Evolutionary conservation across 768 basidiomycete species (phyloP), one percentile per base, ranked within the genome.

Genomic region (Lactarius akahatsu): DNA sequence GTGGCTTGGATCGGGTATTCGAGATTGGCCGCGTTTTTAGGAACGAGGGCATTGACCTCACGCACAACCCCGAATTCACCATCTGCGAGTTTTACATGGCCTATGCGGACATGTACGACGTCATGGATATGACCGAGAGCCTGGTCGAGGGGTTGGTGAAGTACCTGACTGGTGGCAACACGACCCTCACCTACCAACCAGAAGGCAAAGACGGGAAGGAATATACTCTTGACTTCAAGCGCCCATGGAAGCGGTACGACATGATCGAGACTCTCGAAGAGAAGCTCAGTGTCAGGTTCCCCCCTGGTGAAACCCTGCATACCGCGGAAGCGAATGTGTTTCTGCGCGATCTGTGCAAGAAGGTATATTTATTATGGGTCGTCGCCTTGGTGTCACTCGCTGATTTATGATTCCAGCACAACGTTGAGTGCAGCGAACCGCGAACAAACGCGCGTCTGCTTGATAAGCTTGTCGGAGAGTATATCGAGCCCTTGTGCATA

Each of bases 21-120:
- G 97, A 99, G 78, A 98, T 99, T 69, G 97, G 96, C 2, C 88
- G 96, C 50, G 95, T 98, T 15, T 99, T 98, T 85, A 83, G 97
- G 57, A 99, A 98, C 77, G 97, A 99, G 76, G 92, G 96, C 36
- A 99, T 99, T 74, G 97, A 99, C 79, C 80, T 99, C 70, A 99
- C 97, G 20, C 97, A 99, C 78, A 99, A 99, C 78, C 97, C 97
- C 71, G 97, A 99, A 77, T 98, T 98, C 80, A 92, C 94, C 6
- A 96, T 98, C 79, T 98, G 96, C 84, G 96, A 99, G 80, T 98
- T 99, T 79, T 99, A 98, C 75, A 98, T 99, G 96, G 96, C 97
- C 36, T 98, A 98, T 72, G 97, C 97, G 65, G 97, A 98, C 77
- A 96, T 96, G 95, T 90, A 93, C 80, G 97, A 98, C 74, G 65